Conservation (phyloP, 345 rosid genomes). For the Salix brachista region DNA sequence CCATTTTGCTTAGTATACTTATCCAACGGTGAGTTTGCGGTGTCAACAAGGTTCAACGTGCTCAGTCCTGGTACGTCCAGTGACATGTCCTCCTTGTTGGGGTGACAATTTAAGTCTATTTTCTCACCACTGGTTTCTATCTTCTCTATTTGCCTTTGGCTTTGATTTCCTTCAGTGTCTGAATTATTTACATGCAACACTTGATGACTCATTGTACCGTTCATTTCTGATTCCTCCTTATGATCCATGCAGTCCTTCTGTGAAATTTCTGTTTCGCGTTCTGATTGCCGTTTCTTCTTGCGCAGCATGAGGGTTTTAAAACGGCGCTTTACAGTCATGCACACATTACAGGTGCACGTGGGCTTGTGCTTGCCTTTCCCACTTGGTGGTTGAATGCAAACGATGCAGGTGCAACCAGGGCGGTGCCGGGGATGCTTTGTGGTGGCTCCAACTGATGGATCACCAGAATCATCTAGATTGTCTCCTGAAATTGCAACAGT, state of each 20-base stretch:
- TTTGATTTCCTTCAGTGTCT: conserved; percentile 35
- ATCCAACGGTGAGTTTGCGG: conserved; percentile 13
- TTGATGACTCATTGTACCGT: conserved; percentile 14
- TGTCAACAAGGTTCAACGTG: conserved; percentile 24
- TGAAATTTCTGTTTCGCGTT: conserved; percentile 45
- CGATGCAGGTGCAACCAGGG: conserved; percentile 90
- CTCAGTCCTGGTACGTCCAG: conserved; percentile 22
- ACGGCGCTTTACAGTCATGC: conserved; percentile 90
- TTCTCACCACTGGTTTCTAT: conserved; percentile 40
- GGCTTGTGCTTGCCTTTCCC: conserved; percentile 91
- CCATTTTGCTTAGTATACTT: conserved; percentile 24
- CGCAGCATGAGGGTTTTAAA: conserved; percentile 87
- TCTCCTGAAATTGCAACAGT: conserved; percentile 79
- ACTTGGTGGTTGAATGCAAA: conserved; percentile 98
- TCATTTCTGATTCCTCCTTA: conserved; percentile 32
- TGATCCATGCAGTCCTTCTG: conserved; percentile 26
- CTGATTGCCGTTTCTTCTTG: conserved; percentile 77
- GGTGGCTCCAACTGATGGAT: conserved; percentile 63
- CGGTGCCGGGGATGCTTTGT: conserved; percentile 96
- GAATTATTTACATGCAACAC: conserved; percentile 12
- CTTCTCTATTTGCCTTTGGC: conserved; percentile 28
- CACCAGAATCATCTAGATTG: conserved; percentile 35
- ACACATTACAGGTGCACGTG: conserved; percentile 71
- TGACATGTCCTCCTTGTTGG: conserved; percentile 40
- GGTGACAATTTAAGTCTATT: conserved; percentile 56